Base-by-base conservation (phyloP, 805 yeast genomes). In the Kodamaea hsintzibuensis region DNA sequence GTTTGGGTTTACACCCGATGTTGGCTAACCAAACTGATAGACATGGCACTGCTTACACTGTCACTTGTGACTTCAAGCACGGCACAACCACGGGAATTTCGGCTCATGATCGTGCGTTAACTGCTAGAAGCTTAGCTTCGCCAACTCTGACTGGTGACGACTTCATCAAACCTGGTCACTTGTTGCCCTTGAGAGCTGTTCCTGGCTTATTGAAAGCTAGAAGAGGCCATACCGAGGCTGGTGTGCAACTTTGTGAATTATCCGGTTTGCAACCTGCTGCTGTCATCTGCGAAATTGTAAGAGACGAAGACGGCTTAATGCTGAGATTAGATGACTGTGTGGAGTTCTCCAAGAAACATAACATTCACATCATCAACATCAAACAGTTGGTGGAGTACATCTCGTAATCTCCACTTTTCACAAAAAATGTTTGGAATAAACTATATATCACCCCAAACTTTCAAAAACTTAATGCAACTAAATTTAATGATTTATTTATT, bases 71-170 rank as follows among this genome's bases (percentile, higher is more conserved):
- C 67, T 84, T 75, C 57, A 84, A 82, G 37, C 87, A 87, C 54
- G 97, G 96, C 37, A 92, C 98, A 38, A 91, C 98, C 10, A 95
- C 99, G 0, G 99, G 99, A 10, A 95, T 95, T 49, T 88, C 96
- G 22, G 98, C 99, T 8, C 86, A 85, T 62, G 99, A 95, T 70
- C 81, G 99, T 64, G 93, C 96, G 0, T 72, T 88, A 60, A 95
- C 99, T 0, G 89, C 89, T 39, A 72, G 78, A 39, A 78, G 78
- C 55, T 78, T 95, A 61, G 96, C 97, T 1, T 80, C 82, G 58
- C 76, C 88, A 3, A 55, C 58, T 2, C 66, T 86, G 7, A 76
- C 73, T 43, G 79, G 96, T 0, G 73, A 60, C 0, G 92, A 90
- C 55, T 89, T 95, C 67, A 74, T 89, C 66, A 84, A 88, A 63